Conservation (phyloP, 768 basidiomycete genomes). For the Pleurotus giganteus region DNA sequence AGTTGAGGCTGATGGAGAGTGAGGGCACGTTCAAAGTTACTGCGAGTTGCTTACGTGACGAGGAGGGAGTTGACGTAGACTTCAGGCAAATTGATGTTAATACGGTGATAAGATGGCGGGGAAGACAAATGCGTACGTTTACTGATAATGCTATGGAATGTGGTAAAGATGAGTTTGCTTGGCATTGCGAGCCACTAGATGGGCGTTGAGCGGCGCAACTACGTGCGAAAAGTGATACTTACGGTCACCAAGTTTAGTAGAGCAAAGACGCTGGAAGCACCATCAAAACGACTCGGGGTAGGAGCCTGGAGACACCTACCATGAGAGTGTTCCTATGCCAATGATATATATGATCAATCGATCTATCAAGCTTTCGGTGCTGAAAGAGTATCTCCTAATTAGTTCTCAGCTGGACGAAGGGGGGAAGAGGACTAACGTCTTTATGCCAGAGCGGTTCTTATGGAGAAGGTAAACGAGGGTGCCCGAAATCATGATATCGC, state of each 20-base stretch:
- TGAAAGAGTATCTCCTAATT: background rate
- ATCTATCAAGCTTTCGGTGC: slow-evolving; percentile 3
- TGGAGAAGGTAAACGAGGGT: background rate
- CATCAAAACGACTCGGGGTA: background rate
- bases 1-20: background rate
- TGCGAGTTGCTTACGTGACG: background rate
- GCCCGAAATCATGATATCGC: slow-evolving; percentile 1
- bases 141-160: slow-evolving; percentile 2
- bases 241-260: background rate
- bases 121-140: background rate
- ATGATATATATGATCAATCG: slow-evolving; percentile 1
- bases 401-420: background rate
- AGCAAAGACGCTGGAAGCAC: background rate
- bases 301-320: background rate
- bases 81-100: background rate
- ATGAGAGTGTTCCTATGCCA: background rate
- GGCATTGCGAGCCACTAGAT: slow-evolving; percentile 1
- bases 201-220: background rate
- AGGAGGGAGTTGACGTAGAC: too few relatives aligned
- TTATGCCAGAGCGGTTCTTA: slow-evolving; percentile 7
- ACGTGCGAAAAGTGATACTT: background rate
- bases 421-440: background rate
- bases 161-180: background rate
- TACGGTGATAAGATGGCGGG: too few relatives aligned
- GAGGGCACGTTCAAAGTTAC: background rate